Evolutionary conservation across 2,329 filamentous ascomycete genomes (phyloP).

Genomic region (Tolypocladium capitatum): DNA sequence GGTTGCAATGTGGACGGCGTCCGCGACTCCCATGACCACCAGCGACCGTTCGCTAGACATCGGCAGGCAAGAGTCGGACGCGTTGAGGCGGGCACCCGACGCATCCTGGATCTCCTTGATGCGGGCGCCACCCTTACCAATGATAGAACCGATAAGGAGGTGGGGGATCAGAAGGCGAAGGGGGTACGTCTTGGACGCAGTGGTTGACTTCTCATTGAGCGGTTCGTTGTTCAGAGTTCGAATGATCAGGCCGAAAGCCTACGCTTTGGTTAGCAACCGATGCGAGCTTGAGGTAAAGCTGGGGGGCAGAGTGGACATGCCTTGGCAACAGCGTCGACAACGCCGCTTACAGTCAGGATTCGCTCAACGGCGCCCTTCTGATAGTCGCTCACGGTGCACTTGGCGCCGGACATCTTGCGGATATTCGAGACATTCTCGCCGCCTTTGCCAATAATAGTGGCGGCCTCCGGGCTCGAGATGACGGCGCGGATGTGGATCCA

Average conservation of each 20-base stretch:
- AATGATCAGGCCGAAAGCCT: slow-evolving; percentile 97
- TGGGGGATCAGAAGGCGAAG: slow-evolving; percentile 91
- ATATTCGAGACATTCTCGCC: slow-evolving; percentile 98
- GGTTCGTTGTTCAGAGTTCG: slow-evolving; percentile 96
- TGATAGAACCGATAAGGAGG: slow-evolving; percentile 95
- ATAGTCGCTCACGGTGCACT: slow-evolving; percentile 98
- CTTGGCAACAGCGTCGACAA: slow-evolving; percentile 94
- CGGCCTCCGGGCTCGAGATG: slow-evolving; percentile 93
- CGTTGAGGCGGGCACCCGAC: slow-evolving; percentile 89
- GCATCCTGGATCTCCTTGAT: slow-evolving; percentile 98
- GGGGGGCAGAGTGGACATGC: slow-evolving; percentile 32
- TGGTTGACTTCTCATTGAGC: slow-evolving; percentile 72
- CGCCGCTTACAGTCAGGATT: slow-evolving; percentile 91
- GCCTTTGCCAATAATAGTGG: slow-evolving; percentile 95
- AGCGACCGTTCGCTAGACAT: slow-evolving; percentile 95
- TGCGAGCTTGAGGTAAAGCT: background rate
- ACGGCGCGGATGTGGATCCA: slow-evolving; percentile 97
- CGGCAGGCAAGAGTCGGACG: slow-evolving; percentile 86
- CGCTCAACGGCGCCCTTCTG: slow-evolving; percentile 93
- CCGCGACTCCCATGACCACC: slow-evolving; percentile 92
- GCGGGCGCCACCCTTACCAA: slow-evolving; percentile 88
- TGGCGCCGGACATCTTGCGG: slow-evolving; percentile 84
- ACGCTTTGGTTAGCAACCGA: slow-evolving; percentile 13
- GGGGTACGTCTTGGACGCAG: slow-evolving; percentile 94
- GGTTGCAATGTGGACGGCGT: slow-evolving; percentile 96